Percentiles rank a stretch among this genome's conserved stretches.
These are phyloP conservation scores for Triadica sebifera DNA, from an alignment of 345 rosid species.

Conservation along the genomic window DNA sequence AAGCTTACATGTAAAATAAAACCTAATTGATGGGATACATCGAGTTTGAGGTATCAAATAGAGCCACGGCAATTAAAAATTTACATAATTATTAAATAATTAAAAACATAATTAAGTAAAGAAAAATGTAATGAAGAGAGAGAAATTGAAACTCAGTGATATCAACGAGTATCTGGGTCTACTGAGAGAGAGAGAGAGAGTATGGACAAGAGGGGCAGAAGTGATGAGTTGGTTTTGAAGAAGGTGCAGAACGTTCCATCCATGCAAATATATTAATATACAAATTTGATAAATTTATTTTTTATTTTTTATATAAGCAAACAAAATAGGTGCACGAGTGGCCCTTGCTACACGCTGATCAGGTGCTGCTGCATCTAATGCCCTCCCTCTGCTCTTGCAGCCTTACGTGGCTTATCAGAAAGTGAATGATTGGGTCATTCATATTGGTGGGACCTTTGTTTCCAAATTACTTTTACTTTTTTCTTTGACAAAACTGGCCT, in stretches of 20 bases:
- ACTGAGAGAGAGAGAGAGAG: slow-evolving; percentile 2
- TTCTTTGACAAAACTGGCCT: slow-evolving; percentile 29
- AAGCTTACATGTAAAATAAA: no score
- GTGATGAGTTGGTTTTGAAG: slow-evolving; percentile 56
- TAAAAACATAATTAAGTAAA: no score
- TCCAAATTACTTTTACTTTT: not conserved
- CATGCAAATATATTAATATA: slow-evolving; percentile 41
- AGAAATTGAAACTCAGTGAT: no score
- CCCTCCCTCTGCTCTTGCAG: slow-evolving; percentile 5
- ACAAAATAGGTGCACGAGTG: slow-evolving; percentile 32
- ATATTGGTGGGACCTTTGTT: not conserved
- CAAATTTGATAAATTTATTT: not conserved
- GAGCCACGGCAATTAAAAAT: no score
- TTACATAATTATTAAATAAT: no score
- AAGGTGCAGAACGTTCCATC: slow-evolving; percentile 68
- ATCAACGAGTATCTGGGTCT: no score
- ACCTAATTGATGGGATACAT: no score
- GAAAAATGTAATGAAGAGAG: no score
- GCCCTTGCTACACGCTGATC: slow-evolving; percentile 40
- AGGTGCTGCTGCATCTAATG: slow-evolving; percentile 54
- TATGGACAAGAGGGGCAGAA: slow-evolving; percentile 28
- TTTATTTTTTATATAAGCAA: not conserved
- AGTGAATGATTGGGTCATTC: slow-evolving; percentile 28
- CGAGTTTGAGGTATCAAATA: no score
- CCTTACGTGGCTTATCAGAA: slow-evolving; percentile 28